Evolutionary conservation across 805 yeast species (phyloP).

Genomic region (Wickerhamiella alocasiicola): DNA sequence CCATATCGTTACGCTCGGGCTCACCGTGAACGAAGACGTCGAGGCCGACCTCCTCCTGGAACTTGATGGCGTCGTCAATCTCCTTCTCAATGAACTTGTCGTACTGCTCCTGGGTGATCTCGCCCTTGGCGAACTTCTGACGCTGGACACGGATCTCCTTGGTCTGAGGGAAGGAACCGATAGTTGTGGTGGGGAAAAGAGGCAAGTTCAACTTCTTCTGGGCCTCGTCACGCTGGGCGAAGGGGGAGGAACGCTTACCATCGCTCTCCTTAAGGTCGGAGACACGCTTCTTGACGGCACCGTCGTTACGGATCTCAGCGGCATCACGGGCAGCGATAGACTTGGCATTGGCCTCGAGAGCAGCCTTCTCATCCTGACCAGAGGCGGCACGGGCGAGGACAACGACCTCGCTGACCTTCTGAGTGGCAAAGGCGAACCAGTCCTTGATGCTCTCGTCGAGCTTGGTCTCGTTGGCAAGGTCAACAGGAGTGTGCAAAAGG

Average conservation of each 20-base stretch:
- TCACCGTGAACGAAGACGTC: slow-evolving; percentile 99
- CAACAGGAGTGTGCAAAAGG: slow-evolving; percentile 96
- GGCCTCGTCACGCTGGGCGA: slow-evolving; percentile 74
- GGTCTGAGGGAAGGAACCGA: slow-evolving; percentile 99
- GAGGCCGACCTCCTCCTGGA: slow-evolving; percentile 98
- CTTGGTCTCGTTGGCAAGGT: slow-evolving; percentile 83
- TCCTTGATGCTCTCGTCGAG: slow-evolving; percentile 83
- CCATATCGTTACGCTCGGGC: slow-evolving; percentile 99
- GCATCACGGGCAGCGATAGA: slow-evolving; percentile 75
- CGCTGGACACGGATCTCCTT: slow-evolving; percentile 97
- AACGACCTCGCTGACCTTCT: slow-evolving; percentile 87
- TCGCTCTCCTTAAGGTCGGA: slow-evolving; percentile 51
- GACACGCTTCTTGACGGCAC: slow-evolving; percentile 79
- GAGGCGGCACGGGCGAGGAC: slow-evolving; percentile 76
- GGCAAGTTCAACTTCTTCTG: slow-evolving; percentile 91
- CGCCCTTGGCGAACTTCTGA: slow-evolving; percentile 96
- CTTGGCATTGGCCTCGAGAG: slow-evolving; percentile 73
- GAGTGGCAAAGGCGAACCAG: slow-evolving; percentile 98
- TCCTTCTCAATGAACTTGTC: slow-evolving; percentile 94
- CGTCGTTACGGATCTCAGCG: slow-evolving; percentile 83
- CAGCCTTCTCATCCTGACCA: slow-evolving; percentile 62
- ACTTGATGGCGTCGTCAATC: slow-evolving; percentile 88
- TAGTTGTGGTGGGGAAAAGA: slow-evolving; percentile 98
- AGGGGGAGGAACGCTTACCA: slow-evolving; percentile 74
- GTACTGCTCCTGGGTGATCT: slow-evolving; percentile 87